These are phyloP conservation scores for Tetrastigma voinierianum DNA, from an alignment of 164 flowering plant species.

Conservation along the genomic window DNA sequence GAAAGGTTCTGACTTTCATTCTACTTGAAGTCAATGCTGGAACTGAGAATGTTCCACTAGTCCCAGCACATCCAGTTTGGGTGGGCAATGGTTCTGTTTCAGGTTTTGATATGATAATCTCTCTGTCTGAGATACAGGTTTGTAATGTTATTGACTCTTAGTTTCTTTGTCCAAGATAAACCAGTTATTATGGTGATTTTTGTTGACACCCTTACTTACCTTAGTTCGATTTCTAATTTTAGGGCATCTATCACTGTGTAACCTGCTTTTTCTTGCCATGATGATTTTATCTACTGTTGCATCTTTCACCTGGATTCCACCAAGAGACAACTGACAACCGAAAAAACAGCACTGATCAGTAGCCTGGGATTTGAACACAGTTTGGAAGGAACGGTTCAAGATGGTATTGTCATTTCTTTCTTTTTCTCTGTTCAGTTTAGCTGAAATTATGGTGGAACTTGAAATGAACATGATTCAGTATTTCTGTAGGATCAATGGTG, in stretches of 20 bases:
- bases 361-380: slow-evolving; percentile 27
- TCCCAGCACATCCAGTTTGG: slow-evolving; percentile 41
- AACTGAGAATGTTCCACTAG: slow-evolving; percentile 14
- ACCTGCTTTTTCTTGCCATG: slow-evolving; percentile 34
- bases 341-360: slow-evolving; percentile 22
- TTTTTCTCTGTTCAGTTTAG: slow-evolving; percentile 1
- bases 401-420: slow-evolving; percentile 47
- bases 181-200: not conserved
- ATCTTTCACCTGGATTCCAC: slow-evolving; percentile 39
- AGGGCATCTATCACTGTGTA: slow-evolving; percentile 10
- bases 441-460: slow-evolving; percentile 4
- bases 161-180: not conserved
- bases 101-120: slow-evolving; percentile 61
- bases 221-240: not conserved
- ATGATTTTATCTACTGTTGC: slow-evolving; percentile 49
- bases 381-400: slow-evolving; percentile 46
- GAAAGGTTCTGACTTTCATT: slow-evolving; percentile 39
- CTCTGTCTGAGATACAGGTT: slow-evolving; percentile 78
- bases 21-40: slow-evolving; percentile 32
- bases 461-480: slow-evolving; percentile 7
- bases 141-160: slow-evolving; percentile 6
- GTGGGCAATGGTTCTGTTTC: slow-evolving; percentile 69
- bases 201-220: not conserved
- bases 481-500: slow-evolving; percentile 71
- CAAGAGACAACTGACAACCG: slow-evolving; percentile 18